Evolutionary conservation across 2,329 filamentous ascomycete genomes (phyloP), one percentile per base, ranked within the genome.

Genomic region (Sporothrix luriei): DNA sequence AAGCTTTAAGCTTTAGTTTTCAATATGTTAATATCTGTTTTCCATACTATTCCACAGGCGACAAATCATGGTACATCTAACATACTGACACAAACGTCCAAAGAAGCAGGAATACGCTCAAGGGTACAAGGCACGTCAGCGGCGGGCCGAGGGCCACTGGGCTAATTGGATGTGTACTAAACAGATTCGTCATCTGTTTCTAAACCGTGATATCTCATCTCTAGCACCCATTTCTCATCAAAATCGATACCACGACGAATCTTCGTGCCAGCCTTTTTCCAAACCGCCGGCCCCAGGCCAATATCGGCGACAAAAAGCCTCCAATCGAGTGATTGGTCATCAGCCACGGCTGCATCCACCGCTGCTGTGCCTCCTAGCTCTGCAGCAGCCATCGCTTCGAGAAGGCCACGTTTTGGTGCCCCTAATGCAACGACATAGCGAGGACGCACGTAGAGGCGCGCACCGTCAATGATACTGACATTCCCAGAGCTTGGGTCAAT

Each of bases 221-320:
- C 88, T 16, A 96, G 84, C 72, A 95, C 89, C 94, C 94, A 98
- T 73, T 89, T 87, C 71, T 89, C 88, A 29, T 92, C 93, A 82
- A 97, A 98, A 75, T 94, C 93, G 69, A 97, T 90, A 0, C 93
- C 93, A 73, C 92, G 89, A 24, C 93, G 88, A 66, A 93, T 87
- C 77, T 91, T 90, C 4, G 91, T 92, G 2, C 92, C 91, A 0
- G 91, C 91, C 78, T 93, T 93, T 76, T 90, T 90, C 91, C 94
- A 96, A 3, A 93, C 92, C 4, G 91, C 87, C 70, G 92, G 89
- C 1, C 89, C 89, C 16, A 97, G 87, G 0, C 95, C 94, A 73
- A 97, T 90, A 77, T 99, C 95, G 2, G 90, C 93, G 14, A 98
- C 87, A 76, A 88, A 92, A 1, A 98, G 82, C 68, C 90, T 88